A percentile compares a stretch with the other conserved stretches of the same genome.
These are phyloP conservation scores for Cochlearia excelsa DNA, from an alignment of 345 rosid species.

Conservation along the genomic window DNA sequence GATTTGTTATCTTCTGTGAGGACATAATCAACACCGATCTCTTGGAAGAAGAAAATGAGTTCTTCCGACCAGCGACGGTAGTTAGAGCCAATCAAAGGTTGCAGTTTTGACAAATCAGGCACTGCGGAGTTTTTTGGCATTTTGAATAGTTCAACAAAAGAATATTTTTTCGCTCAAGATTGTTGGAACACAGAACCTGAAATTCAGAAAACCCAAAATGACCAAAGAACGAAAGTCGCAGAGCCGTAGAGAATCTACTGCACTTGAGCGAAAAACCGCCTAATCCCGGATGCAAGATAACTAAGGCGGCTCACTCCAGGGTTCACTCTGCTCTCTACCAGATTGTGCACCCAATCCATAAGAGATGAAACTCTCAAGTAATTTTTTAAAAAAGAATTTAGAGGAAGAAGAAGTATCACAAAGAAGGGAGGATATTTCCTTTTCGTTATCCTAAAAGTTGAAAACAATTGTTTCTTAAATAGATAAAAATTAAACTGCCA, in stretches of 20 bases:
- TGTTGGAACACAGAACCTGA: not conserved
- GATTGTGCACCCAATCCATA: not conserved
- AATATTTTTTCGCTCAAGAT: not conserved
- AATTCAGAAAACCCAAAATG: no score
- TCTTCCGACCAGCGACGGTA: not conserved
- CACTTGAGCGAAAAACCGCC: slow-evolving; percentile 1
- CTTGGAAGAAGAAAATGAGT: not conserved
- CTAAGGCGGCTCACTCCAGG: slow-evolving; percentile 1
- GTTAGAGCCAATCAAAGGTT: not conserved
- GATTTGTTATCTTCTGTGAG: not conserved
- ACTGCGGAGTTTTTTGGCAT: not conserved
- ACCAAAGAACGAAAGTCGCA: not conserved
- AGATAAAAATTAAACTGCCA: no score
- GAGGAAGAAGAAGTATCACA: no score
- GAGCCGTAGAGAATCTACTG: not conserved
- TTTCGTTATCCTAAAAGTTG: no score
- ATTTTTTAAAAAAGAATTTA: no score
- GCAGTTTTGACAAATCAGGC: not conserved
- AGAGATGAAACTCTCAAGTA: slow-evolving; percentile 3
- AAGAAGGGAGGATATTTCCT: no score
- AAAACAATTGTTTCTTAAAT: no score
- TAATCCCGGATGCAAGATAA: not conserved
- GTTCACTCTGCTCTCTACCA: slow-evolving; percentile 2
- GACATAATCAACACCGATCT: not conserved
- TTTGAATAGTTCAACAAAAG: no score